phyloP scores from a whole-genome alignment of 140 eudicot species.

The Oenanthe javanica region DNA sequence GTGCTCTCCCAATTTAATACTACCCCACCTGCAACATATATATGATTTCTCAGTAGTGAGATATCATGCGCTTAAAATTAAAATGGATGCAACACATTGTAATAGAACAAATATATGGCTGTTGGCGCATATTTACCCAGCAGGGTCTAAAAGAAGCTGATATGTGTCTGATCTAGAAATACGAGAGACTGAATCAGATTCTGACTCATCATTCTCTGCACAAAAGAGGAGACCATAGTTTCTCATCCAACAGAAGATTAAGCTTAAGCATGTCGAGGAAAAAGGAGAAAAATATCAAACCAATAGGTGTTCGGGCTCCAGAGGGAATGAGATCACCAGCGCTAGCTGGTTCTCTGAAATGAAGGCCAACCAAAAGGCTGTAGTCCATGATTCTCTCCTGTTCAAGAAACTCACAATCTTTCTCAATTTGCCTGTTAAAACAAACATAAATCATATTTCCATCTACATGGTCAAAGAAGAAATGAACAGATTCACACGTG shows the following conservation, averaged over 20 bases:
- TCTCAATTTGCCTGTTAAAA: constrained; percentile 70
- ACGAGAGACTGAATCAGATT: constrained; percentile 34
- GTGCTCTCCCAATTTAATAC: constrained; percentile 58
- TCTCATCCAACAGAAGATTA: background rate
- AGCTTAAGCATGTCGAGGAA: background rate
- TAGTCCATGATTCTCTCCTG: constrained; percentile 98
- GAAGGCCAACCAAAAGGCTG: constrained; percentile 88
- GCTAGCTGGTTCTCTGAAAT: constrained; percentile 55
- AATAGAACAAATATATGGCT: background rate
- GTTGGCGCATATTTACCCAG: constrained; percentile 36
- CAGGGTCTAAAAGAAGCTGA: constrained; percentile 48
- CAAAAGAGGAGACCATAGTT: background rate
- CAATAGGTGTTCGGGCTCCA: constrained; percentile 42
- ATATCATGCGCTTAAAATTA: background rate
- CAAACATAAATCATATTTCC: no score
- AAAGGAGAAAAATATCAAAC: constrained; percentile 14
- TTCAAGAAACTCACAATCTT: constrained; percentile 85
- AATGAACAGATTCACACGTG: background rate
- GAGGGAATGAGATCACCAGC: constrained; percentile 40
- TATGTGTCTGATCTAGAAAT: constrained; percentile 44
- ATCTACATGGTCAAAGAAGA: no score
- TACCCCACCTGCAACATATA: constrained; percentile 46
- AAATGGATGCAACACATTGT: background rate
- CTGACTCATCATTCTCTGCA: constrained; percentile 37
- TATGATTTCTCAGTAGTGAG: background rate